Conservation (phyloP, 179 eudicot genomes). For the Spergularia azorica region DNA sequence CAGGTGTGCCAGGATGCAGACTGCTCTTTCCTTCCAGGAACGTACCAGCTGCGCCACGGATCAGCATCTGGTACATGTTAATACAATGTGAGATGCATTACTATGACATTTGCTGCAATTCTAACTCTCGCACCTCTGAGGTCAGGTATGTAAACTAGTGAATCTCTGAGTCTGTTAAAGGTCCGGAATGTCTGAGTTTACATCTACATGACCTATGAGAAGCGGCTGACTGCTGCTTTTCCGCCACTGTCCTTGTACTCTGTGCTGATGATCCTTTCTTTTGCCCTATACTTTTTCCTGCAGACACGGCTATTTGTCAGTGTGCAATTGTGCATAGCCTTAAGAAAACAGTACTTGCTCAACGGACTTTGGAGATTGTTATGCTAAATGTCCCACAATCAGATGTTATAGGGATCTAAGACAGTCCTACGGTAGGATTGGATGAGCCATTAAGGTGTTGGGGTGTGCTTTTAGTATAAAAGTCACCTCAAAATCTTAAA, state of each 20-base stretch:
- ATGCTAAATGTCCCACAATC: background rate
- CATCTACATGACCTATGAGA: slow-evolving; percentile 23
- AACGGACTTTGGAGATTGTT: background rate
- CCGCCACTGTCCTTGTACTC: slow-evolving; percentile 13
- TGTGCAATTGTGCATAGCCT: background rate
- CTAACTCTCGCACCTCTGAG: background rate
- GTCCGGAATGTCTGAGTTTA: slow-evolving; percentile 25
- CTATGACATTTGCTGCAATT: no score
- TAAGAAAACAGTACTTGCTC: background rate
- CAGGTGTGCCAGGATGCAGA: background rate
- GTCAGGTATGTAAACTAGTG: slow-evolving; percentile 10
- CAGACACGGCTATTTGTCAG: slow-evolving; percentile 7
- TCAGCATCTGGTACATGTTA: no score
- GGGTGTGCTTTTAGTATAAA: background rate
- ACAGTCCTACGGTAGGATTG: no score
- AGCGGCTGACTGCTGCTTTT: slow-evolving; percentile 24
- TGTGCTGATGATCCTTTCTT: slow-evolving; percentile 22
- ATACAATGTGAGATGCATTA: no score
- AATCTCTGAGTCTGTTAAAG: slow-evolving; percentile 22
- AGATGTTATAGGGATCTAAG: no score
- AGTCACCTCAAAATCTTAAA: background rate
- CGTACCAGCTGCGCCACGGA: no score
- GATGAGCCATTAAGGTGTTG: no score
- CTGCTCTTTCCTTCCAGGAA: no score
- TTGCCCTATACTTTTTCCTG: slow-evolving; percentile 36